Percentiles rank a stretch among this genome's conserved stretches.
These are phyloP conservation scores for Tylopilus cervinicoccineus DNA, from an alignment of 768 basidiomycete genomes.

Conservation along the genomic window DNA sequence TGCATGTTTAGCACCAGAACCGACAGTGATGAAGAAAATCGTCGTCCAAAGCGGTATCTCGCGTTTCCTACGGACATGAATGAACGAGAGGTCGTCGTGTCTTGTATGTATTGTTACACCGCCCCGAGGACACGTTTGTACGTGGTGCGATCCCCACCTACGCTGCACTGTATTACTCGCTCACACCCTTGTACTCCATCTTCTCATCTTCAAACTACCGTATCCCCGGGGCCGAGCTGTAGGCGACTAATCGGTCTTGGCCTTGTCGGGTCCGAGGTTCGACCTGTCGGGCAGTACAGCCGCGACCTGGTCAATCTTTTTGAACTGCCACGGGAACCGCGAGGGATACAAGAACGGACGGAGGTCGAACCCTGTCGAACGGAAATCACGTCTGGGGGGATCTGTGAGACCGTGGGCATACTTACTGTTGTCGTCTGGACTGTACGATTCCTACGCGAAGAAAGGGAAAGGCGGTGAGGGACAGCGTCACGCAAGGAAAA, in stretches of 20 bases:
- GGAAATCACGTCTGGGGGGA: neutral
- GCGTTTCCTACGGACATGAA: slow-evolving; percentile 57
- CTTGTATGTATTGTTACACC: slow-evolving; percentile 6
- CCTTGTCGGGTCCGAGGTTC: slow-evolving; percentile 35
- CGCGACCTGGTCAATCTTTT: slow-evolving; percentile 87
- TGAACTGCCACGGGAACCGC: slow-evolving; percentile 95
- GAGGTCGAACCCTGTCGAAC: slow-evolving; percentile 84
- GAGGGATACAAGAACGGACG: slow-evolving; percentile 96
- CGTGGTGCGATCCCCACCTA: neutral
- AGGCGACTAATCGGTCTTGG: slow-evolving; percentile 43
- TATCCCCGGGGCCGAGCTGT: neutral
- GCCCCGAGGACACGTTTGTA: neutral
- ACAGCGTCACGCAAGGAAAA: neutral
- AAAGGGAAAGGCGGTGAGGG: too few relatives aligned
- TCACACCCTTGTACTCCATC: too few relatives aligned
- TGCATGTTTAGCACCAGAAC: slow-evolving; percentile 56
- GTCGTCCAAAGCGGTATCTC: slow-evolving; percentile 72
- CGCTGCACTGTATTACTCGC: neutral
- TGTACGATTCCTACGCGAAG: slow-evolving; percentile 77
- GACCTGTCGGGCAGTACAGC: slow-evolving; percentile 72
- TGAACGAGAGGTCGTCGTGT: neutral
- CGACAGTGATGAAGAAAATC: slow-evolving; percentile 90
- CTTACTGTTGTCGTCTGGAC: slow-evolving; percentile 91
- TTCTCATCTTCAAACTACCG: neutral
- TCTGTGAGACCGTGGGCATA: slow-evolving; percentile 23